Evolutionary conservation across 176 grass and related monocot species (phyloP).

Genomic region (sorghum (Sorghum bicolor)): DNA sequence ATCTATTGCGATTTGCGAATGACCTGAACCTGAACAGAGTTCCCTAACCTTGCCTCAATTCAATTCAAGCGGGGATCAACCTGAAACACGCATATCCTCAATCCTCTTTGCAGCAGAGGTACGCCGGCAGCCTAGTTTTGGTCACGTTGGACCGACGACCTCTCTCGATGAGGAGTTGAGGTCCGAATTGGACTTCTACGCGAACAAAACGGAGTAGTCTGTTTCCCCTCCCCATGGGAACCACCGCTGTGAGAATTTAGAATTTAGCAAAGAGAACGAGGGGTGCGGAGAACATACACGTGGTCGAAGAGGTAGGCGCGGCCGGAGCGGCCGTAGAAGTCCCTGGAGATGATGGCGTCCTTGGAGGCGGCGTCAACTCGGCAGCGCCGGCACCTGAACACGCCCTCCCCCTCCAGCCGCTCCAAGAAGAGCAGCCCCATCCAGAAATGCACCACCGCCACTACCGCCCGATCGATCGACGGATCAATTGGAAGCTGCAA

Average conservation of each 20-base stretch:
- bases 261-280: background rate
- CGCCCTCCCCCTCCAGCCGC: constrained; percentile 48
- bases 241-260: background rate
- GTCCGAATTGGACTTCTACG: too few relatives aligned
- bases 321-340: constrained; percentile 34
- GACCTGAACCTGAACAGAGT: background rate
- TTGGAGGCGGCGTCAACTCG: constrained; percentile 40
- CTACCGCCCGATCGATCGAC: background rate
- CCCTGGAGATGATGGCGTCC: constrained; percentile 38
- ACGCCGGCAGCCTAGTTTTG: background rate
- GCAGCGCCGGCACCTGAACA: constrained; percentile 59
- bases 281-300: constrained; percentile 17
- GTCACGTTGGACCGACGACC: background rate
- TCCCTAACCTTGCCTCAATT: background rate
- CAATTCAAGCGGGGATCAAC: constrained; percentile 5
- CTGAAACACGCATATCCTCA: background rate
- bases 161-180: background rate
- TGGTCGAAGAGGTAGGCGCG: constrained; percentile 49
- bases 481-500: background rate
- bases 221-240: background rate
- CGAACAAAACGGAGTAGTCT: background rate
- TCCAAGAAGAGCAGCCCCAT: constrained; percentile 77
- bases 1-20: background rate
- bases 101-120: background rate
- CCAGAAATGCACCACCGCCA: background rate